phyloP scores from a whole-genome alignment of 768 basidiomycete genomes.

The Lentinula boryana region DNA sequence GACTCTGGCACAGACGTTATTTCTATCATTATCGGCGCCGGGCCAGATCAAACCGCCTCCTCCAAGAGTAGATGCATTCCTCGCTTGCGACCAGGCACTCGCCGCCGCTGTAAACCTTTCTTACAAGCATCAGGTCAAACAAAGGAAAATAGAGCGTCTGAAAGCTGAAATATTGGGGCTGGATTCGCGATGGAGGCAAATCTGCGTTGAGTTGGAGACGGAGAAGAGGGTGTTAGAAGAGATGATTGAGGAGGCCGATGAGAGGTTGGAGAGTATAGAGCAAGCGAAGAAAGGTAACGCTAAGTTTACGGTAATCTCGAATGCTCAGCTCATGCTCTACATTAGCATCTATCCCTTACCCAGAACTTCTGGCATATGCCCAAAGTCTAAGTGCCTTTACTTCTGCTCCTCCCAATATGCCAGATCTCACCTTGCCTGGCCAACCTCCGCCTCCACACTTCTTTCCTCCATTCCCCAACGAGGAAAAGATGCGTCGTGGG shows the following conservation, averaged over 20 bases:
- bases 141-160: constrained; percentile 65
- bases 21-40: constrained; percentile 70
- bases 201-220: constrained; percentile 58
- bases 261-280: constrained; percentile 61
- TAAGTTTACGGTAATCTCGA: background rate
- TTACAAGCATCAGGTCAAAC: constrained; percentile 69
- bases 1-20: constrained; percentile 59
- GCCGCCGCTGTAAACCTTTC: constrained; percentile 60
- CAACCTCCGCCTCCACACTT: constrained; percentile 75
- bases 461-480: constrained; percentile 88
- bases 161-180: constrained; percentile 66
- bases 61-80: constrained; percentile 52
- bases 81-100: constrained; percentile 58
- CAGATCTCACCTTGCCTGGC: constrained; percentile 61
- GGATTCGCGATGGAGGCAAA: constrained; percentile 61
- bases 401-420: constrained; percentile 85
- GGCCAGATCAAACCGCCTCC: constrained; percentile 56
- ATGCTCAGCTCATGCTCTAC: background rate
- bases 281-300: constrained; percentile 63
- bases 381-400: constrained; percentile 83
- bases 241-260: constrained; percentile 71
- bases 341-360: constrained; percentile 73
- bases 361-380: constrained; percentile 78
- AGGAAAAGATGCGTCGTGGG: constrained; percentile 86
- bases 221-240: constrained; percentile 67